A percentile compares a stretch with the other conserved stretches of the same genome.
phyloP scores from a whole-genome alignment of 169 alveolate species.

The Prorocentrum cordatum region DNA sequence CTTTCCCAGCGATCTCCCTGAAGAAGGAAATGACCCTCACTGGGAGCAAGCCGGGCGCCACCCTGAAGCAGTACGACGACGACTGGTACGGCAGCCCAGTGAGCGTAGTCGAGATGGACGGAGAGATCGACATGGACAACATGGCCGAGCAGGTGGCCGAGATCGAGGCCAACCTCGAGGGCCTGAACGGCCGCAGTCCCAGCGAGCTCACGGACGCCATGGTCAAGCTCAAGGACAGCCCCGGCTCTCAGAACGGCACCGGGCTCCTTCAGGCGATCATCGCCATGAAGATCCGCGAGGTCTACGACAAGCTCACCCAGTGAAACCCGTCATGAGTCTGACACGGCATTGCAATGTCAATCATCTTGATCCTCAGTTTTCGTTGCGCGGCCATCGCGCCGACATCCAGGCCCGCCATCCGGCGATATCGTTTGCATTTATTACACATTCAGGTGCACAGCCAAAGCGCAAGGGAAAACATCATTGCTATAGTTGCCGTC shows the following conservation, averaged over 20 bases:
- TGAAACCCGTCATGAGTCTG: not conserved
- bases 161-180: constrained; percentile 38
- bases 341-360: not conserved
- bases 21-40: constrained; percentile 5
- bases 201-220: constrained; percentile 42
- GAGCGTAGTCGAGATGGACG: constrained; percentile 69
- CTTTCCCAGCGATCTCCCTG: constrained; percentile 36
- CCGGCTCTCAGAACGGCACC: constrained; percentile 65
- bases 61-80: constrained; percentile 57
- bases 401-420: no score
- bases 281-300: constrained; percentile 63
- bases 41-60: constrained; percentile 48
- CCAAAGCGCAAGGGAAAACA: not conserved
- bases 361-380: not conserved
- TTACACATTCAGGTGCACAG: not conserved
- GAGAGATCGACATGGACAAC: constrained; percentile 70
- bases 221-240: constrained; percentile 35
- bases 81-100: constrained; percentile 54
- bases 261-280: constrained; percentile 49
- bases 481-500: no score
- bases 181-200: not conserved
- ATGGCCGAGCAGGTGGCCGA: constrained; percentile 41
- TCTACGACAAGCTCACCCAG: constrained; percentile 54
- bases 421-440: not conserved
- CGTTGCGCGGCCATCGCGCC: not conserved